Evolutionary conservation across 805 yeast genomes (phyloP).

Genomic region (Candida ulmi): DNA sequence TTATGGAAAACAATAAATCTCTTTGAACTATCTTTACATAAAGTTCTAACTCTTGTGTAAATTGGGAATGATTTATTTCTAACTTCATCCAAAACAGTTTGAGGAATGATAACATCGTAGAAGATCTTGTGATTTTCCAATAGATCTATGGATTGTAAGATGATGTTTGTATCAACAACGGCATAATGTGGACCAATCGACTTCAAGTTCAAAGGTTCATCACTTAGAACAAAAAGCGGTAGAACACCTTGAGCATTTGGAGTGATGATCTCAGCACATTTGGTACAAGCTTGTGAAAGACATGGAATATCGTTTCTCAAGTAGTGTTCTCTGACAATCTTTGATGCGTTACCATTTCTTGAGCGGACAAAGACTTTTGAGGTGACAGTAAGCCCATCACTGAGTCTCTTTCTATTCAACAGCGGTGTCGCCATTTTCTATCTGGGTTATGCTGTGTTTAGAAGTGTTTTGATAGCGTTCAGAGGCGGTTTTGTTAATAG

Average conservation of each 20-base stretch:
- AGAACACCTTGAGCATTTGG: constrained; percentile 64
- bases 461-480: too few relatives aligned
- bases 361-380: constrained; percentile 91
- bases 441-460: too few relatives aligned
- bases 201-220: constrained; percentile 43
- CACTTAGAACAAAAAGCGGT: constrained; percentile 64
- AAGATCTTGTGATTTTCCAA: constrained; percentile 73
- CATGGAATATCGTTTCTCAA: constrained; percentile 91
- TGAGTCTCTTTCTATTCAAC: constrained; percentile 31
- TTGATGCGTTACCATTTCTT: constrained; percentile 82
- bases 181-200: constrained; percentile 70
- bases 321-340: constrained; percentile 91
- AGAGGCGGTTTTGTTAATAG: too few relatives aligned
- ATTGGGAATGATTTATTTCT: constrained; percentile 83
- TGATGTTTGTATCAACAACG: constrained; percentile 83
- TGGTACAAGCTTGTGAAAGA: constrained; percentile 61
- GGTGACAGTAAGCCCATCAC: constrained; percentile 58
- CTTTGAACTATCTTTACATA: constrained; percentile 71
- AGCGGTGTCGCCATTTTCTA: constrained; percentile 9
- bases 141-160: constrained; percentile 82
- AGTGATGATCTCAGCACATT: constrained; percentile 50
- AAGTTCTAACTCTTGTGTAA: constrained; percentile 73
- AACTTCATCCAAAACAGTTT: constrained; percentile 91
- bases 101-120: constrained; percentile 90
- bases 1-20: constrained; percentile 90